phyloP scores from a whole-genome alignment of 2,329 filamentous ascomycete species.

The Trichoderma sp. region DNA sequence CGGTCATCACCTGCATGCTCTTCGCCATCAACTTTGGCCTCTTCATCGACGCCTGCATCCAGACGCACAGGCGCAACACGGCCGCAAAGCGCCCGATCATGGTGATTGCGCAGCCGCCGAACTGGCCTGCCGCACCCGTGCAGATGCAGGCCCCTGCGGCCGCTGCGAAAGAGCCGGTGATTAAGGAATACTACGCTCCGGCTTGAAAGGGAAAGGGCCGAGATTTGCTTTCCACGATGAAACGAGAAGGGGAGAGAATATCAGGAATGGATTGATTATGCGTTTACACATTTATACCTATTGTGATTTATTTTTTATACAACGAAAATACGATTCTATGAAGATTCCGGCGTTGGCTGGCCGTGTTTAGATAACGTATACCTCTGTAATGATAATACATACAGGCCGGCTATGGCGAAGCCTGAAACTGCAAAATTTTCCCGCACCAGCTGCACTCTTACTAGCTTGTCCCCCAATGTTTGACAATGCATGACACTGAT shows the following conservation, averaged over 20 bases:
- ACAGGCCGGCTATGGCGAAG: background rate
- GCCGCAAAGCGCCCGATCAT: conserved; percentile 33
- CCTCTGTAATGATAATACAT: conserved; percentile 4
- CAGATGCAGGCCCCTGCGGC: conserved; percentile 6
- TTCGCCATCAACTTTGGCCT: conserved; percentile 44
- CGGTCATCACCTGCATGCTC: conserved; percentile 36
- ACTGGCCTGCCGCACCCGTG: conserved; percentile 36
- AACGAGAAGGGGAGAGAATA: background rate
- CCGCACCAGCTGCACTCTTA: background rate
- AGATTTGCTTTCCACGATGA: background rate
- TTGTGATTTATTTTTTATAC: background rate
- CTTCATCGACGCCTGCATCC: conserved; percentile 48
- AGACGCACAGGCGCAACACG: conserved; percentile 41
- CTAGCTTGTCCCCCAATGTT: background rate
- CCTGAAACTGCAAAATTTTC: conserved; percentile 1
- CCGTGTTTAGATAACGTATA: conserved; percentile 14
- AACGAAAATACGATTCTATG: conserved; percentile 20
- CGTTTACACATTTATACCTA: background rate
- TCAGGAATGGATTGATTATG: background rate
- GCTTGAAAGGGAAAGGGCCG: background rate
- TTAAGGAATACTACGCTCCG: conserved; percentile 23
- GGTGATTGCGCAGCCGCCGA: conserved; percentile 37
- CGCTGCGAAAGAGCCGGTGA: background rate
- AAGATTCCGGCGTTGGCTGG: conserved; percentile 12
- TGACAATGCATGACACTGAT: background rate